Base-by-base conservation (phyloP, 805 yeast species). In the Nakazawaea ambrosiae region DNA sequence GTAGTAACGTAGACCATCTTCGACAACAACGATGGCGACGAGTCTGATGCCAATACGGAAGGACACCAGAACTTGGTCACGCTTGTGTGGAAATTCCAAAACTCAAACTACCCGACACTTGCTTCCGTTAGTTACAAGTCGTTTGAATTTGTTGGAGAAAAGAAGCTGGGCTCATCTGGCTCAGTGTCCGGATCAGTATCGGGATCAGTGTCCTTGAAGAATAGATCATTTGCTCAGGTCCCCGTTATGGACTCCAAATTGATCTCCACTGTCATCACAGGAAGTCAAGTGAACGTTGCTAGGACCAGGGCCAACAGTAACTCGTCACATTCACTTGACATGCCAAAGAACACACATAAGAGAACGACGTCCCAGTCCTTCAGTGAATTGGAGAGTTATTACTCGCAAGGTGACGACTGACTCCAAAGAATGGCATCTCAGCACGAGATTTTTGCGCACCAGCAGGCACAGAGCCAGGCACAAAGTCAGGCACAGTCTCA, bases 281-380 rank as follows among this genome's bases (percentile, higher is more conserved):
- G 37, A 3, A n/a, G n/a, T n/a, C n/a, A n/a, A n/a, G n/a, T n/a
- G n/a, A n/a, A n/a, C n/a, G n/a, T n/a, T n/a, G n/a, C n/a, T n/a
- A n/a, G n/a, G n/a, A n/a, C n/a, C n/a, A n/a, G n/a, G n/a, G n/a
- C n/a, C n/a, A 22, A 30, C 18, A 10, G 19, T 11, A 12, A 15
- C 29, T 14, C 19, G 9, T 22, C 24, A 8, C 24, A 22, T 22
- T 22, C 10, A 22, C 10, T 22, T 7, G 24, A 10, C 10, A 7
- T 22, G 7, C 10, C 24, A 8, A 22, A 22, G 10, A 10, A 10
- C 9, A 10, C 31, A 12, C 64, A 58, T 37, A 58, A 58, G 36
- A 46, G 64, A 30, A 55, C 61, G 7, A 49, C 63, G 40, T 58
- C 64, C 4, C 45, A 61, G 29, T 58, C 64, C 12, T 43, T 58